Conservation (phyloP, 2,329 filamentous ascomycete genomes). For the Aspergillus ustus region DNA sequence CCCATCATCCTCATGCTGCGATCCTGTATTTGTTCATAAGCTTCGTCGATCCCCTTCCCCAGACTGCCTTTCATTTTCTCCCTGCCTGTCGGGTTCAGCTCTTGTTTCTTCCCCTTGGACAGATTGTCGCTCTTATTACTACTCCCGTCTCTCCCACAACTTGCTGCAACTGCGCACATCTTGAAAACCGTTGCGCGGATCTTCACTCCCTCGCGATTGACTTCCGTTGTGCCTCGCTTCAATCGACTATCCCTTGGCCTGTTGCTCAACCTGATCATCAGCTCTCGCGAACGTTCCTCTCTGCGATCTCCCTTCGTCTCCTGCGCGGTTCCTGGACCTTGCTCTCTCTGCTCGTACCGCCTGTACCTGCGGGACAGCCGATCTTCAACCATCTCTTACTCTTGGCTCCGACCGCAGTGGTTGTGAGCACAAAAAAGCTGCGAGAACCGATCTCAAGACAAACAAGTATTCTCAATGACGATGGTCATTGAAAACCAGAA, state of each 20-base stretch:
- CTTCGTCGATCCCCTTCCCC: constrained; percentile 49
- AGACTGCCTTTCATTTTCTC: constrained; percentile 36
- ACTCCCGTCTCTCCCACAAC: constrained; percentile 19
- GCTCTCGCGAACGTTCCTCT: background rate
- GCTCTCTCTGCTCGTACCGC: background rate
- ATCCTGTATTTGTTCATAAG: constrained; percentile 48
- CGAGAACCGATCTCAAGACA: constrained; percentile 1
- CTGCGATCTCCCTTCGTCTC: background rate
- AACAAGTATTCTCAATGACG: constrained; percentile 69
- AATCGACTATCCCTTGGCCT: constrained; percentile 1
- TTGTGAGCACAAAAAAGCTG: constrained; percentile 7
- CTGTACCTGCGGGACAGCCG: constrained; percentile 12
- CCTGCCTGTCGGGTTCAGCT: constrained; percentile 23
- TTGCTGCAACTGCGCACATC: constrained; percentile 18
- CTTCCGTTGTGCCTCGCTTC: constrained; percentile 11
- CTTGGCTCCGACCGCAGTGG: constrained; percentile 15
- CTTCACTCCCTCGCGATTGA: constrained; percentile 20
- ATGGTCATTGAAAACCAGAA: constrained; percentile 93
- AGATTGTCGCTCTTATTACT: constrained; percentile 18
- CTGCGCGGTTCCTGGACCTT: background rate
- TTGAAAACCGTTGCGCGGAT: constrained; percentile 19
- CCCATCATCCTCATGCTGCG: constrained; percentile 34
- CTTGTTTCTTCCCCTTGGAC: constrained; percentile 19
- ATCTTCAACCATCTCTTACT: constrained; percentile 20
- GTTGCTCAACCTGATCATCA: constrained; percentile 12